Base-by-base conservation (phyloP, 2,329 filamentous ascomycete genomes). In the Davidsoniella australis region DNA sequence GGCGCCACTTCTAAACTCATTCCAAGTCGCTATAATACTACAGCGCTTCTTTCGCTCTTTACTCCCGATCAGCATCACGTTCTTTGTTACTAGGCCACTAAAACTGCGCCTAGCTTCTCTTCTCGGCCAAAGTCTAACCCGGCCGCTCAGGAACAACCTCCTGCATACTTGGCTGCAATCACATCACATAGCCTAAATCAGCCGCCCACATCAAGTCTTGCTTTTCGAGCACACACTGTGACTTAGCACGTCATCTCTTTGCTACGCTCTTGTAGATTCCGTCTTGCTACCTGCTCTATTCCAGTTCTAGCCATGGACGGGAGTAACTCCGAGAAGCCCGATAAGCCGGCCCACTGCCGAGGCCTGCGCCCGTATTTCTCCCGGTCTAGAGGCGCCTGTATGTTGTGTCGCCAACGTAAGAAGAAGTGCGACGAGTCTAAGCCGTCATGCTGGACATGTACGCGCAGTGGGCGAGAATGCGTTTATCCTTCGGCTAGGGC, bases 361-460 rank as follows among this genome's bases (percentile, higher is more conserved):
- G 47, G 46, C 10, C 41, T 52, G 12, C 46, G 50, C 17, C 50
- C 50, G 4, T 52, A 52, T 37, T 52, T 52, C 37, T 52, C 50
- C 42, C 50, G 50, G 16, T 52, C 50, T n/a, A 46, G 50, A 20
- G 50, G 50, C 6, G 57, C 60, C 0, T 62, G 60, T 17, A 58
- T 60, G 5, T 44, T 60, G 8, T 62, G 60, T 53, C 59, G 61
- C 45, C 60, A 60, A 41, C 57, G 61, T 18, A 62, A 62, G 52
- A 62, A 62, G 54, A 62, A 59, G 37, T 62, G 61, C 48, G 60
- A 62, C 47, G 54, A 58, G 10, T 56, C 58, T 8, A 60, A 51
- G 16, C 60, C 61, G 5, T 62, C 50, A 29, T 52, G 50, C 43
- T 52, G 50, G 50, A 46, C 50, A 9, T 52, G 50, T 38, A 48